phyloP scores from a whole-genome alignment of 129 eudicot genomes.

The Arctium minus region DNA sequence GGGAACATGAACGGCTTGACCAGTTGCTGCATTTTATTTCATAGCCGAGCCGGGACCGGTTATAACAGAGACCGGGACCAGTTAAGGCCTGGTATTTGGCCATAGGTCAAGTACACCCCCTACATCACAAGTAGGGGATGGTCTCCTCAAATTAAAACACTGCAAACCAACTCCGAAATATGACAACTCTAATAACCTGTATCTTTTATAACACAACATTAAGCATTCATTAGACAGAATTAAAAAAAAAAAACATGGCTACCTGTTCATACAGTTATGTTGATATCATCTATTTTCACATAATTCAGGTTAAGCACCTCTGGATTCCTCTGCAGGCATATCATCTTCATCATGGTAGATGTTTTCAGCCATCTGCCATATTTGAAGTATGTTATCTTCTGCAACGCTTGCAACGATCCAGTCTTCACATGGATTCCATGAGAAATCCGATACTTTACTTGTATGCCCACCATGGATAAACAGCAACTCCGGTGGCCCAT shows the following conservation, averaged over 20 bases:
- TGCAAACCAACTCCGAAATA: background rate
- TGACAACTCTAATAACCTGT: slow-evolving; percentile 2
- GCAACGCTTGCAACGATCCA: slow-evolving; percentile 95
- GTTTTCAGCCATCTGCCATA: slow-evolving; percentile 99
- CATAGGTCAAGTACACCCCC: too few species aligned
- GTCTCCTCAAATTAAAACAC: background rate
- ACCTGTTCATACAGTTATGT: slow-evolving; percentile 11
- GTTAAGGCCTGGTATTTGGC: background rate
- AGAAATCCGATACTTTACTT: slow-evolving; percentile 83
- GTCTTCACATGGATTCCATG: slow-evolving; percentile 97
- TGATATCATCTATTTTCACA: background rate
- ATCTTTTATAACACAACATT: slow-evolving; percentile 24
- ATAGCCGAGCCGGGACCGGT: background rate
- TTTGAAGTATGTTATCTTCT: slow-evolving; percentile 87
- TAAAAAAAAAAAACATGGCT: background rate
- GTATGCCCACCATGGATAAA: slow-evolving; percentile 97
- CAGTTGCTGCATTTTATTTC: too few species aligned
- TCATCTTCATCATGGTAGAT: slow-evolving; percentile 93
- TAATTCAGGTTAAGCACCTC: slow-evolving; percentile 13
- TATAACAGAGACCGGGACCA: too few species aligned
- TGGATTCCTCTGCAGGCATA: slow-evolving; percentile 61
- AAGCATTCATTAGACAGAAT: background rate
- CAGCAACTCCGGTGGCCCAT: slow-evolving; percentile 93
- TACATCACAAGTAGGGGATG: too few species aligned
- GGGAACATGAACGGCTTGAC: too few species aligned